Conservation (phyloP, 1,284 basidiomycete genomes). For the Ceraceosorus guamensis region DNA sequence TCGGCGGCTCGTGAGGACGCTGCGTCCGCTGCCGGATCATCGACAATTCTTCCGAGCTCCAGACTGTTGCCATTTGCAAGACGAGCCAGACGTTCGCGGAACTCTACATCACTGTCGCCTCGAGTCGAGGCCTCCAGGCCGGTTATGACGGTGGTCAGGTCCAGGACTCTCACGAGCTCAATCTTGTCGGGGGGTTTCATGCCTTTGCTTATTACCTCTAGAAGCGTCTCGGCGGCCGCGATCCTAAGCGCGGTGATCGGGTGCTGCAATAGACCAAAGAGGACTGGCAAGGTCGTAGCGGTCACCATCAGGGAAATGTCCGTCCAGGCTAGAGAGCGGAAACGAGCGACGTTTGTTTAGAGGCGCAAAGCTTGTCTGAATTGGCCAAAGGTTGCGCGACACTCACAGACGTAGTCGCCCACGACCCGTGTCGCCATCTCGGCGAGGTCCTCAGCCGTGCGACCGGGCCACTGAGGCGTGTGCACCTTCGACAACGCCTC, state of each 20-base stretch:
- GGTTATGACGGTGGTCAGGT: constrained; percentile 50
- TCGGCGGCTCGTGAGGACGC: constrained; percentile 65
- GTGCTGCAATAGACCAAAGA: constrained; percentile 73
- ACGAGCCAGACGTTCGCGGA: constrained; percentile 79
- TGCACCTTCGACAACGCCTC: constrained; percentile 54
- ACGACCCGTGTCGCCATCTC: constrained; percentile 85
- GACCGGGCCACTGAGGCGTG: constrained; percentile 55
- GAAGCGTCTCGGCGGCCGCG: constrained; percentile 71
- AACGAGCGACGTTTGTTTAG: constrained; percentile 4
- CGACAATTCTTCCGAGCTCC: constrained; percentile 73
- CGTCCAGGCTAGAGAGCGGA: constrained; percentile 64
- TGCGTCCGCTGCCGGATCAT: constrained; percentile 57
- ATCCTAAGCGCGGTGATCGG: constrained; percentile 56
- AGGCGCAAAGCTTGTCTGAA: background rate
- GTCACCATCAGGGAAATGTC: constrained; percentile 95
- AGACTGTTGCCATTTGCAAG: constrained; percentile 74
- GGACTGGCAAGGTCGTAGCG: constrained; percentile 73
- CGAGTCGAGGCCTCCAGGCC: constrained; percentile 36
- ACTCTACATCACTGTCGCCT: constrained; percentile 61
- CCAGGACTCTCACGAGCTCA: constrained; percentile 79
- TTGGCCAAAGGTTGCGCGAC: too few relatives aligned
- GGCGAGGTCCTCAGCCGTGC: constrained; percentile 67
- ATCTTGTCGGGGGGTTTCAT: constrained; percentile 87
- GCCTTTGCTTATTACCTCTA: constrained; percentile 80
- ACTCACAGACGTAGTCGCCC: constrained; percentile 86